Conservation (phyloP, 1,284 basidiomycete genomes). For the Tilletia setariae region DNA sequence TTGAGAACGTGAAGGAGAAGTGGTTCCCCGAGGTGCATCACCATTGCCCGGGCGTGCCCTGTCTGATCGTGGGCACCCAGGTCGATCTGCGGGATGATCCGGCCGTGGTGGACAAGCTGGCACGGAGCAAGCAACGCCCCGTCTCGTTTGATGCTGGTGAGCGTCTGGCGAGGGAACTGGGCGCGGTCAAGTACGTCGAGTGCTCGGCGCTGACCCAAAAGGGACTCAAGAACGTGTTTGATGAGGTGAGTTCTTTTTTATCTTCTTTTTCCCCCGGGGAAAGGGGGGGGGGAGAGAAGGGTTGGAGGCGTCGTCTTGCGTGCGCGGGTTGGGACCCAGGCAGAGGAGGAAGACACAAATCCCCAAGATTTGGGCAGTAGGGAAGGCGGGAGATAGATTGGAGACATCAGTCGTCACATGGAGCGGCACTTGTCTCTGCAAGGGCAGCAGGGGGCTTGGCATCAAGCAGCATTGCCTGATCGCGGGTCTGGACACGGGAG, state of each 20-base stretch:
- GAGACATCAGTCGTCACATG: no score
- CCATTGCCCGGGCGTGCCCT: conserved; percentile 99
- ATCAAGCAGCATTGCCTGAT: no score
- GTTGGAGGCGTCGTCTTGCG: neutral
- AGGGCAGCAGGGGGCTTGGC: no score
- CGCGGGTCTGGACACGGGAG: no score
- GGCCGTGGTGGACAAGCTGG: conserved; percentile 88
- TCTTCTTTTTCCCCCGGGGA: neutral
- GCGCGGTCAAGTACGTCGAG: conserved; percentile 98
- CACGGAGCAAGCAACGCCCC: conserved; percentile 91
- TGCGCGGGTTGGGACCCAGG: neutral
- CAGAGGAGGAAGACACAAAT: no score
- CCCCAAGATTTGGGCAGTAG: no score
- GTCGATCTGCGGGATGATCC: conserved; percentile 92
- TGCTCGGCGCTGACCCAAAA: conserved; percentile 98
- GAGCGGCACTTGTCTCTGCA: no score
- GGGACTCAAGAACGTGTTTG: conserved; percentile 99
- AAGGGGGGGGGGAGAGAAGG: neutral
- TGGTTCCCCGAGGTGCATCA: conserved; percentile 99
- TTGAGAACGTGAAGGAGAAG: conserved; percentile 99
- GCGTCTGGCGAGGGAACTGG: conserved; percentile 86
- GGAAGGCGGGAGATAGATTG: no score
- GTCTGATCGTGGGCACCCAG: conserved; percentile 98
- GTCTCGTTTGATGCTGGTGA: conserved; percentile 85
- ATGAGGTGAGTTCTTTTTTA: conserved; percentile 63